Evolutionary conservation across 2,329 filamentous ascomycete genomes (phyloP), one percentile per base, ranked within the genome.

Genomic region (Paecilomyces dactylethromorphus): DNA sequence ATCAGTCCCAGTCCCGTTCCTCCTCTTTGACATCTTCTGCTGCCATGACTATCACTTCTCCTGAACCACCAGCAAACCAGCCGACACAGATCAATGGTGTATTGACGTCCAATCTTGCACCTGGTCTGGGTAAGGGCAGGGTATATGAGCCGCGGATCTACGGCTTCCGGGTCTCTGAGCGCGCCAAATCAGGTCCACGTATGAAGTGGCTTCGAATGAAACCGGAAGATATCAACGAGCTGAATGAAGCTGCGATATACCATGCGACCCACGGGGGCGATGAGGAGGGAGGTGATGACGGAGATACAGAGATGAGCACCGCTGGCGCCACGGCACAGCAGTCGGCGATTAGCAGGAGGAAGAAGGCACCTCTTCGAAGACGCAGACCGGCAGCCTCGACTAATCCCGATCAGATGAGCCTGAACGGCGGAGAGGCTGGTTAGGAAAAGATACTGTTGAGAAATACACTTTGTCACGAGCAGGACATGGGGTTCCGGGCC

Each of bases 141-240:
- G 91, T 97, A 68, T 97, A 97, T 76, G 91, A 97, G 71, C 92
- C 94, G 60, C 89, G 88, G 65, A 97, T 99, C 72, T 99, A 97
- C 76, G 94, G 94, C 29, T 99, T 99, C 79, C 86, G 89, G 62
- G 94, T 99, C 22, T 93, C 90, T 18, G 94, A 97, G 75, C 83
- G 92, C 59, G 91, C 94, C 50, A 86, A 90, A 65, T 92, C 90
- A 24, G 94, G 94, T 0, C 94, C 94, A 12, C 84, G 94, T 61
- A 99, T 99, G 94, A 92, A 92, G 72, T 99, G 94, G 94, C 79
- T 99, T 67, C 86, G 94, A 65, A 87, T 89, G 75, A 89, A 92
- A 71, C 94, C 94, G 0, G 80, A 81, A 13, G 86, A 96, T 69
- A 81, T 96, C 58, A 87, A 82, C 51, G 90, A 96, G 67, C 80